Percentiles rank a stretch among this genome's conserved stretches.
Evolutionary conservation across 768 basidiomycete genomes (phyloP).

Genomic region (Thelephora aurantiotincta): DNA sequence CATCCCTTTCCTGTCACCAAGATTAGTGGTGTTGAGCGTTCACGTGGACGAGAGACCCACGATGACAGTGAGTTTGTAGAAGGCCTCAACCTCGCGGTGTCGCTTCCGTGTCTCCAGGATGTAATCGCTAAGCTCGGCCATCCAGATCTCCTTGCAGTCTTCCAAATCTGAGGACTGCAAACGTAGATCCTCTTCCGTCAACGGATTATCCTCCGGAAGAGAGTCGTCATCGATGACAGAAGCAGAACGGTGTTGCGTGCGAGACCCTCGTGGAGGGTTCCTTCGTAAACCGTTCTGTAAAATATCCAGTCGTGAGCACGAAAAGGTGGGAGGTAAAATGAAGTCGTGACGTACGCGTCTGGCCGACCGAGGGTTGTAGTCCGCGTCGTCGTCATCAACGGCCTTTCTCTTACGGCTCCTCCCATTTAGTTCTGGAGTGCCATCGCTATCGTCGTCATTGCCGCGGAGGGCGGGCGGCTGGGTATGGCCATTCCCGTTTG

Average conservation of each 20-base stretch:
- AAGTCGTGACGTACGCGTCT: conserved; percentile 37
- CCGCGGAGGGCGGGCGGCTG: not conserved
- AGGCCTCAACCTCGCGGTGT: conserved; percentile 56
- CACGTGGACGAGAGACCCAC: conserved; percentile 20
- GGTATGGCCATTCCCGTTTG: not conserved
- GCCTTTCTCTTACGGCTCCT: conserved; percentile 36
- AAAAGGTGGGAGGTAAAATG: conserved; percentile 2
- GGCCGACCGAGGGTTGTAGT: conserved; percentile 35
- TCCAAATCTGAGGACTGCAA: conserved; percentile 66
- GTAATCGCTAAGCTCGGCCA: conserved; percentile 53
- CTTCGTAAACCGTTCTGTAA: conserved; percentile 16
- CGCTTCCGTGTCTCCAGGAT: conserved; percentile 59
- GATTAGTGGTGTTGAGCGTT: conserved; percentile 1
- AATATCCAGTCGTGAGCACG: not conserved
- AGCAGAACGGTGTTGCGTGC: conserved; percentile 10
- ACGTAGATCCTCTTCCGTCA: conserved; percentile 26
- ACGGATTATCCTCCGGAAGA: conserved; percentile 16
- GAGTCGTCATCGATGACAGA: conserved; percentile 7
- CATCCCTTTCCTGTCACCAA: conserved; percentile 51
- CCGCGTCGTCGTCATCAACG: conserved; percentile 34
- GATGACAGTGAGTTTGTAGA: conserved; percentile 53
- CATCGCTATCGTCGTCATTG: conserved; percentile 10
- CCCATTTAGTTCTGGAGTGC: conserved; percentile 10
- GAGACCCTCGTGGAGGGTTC: conserved; percentile 22
- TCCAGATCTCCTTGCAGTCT: conserved; percentile 70